Evolutionary conservation across 805 yeast species (phyloP), one percentile per base, ranked within the genome.

Genomic region (Teunomyces tritomae): DNA sequence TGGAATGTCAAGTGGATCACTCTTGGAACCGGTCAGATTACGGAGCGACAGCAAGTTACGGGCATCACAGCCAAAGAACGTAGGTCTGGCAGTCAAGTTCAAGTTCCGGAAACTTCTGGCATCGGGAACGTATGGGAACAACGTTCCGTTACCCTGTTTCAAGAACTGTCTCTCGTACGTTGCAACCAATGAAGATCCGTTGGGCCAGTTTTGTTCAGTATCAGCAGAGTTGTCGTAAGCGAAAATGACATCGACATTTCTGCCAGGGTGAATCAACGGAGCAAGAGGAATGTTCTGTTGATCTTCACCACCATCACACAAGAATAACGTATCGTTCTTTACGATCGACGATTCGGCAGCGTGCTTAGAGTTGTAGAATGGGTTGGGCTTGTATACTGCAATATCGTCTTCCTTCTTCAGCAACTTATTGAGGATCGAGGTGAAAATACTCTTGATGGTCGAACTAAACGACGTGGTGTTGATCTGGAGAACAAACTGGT

Each of bases 231-330:
- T 83, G 59, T 85, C 85, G 58, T 65, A 81, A 0, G 91, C 85
- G 53, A 87, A 73, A 6, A 87, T 68, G 10, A 82, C 71, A 60
- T 87, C 94, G 29, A 85, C 69, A 10, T 74, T 65, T 61, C 90
- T 72, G 39, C 78, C 77, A 5, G 80, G 79, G 54, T 84, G 85
- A 26, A 85, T 57, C 44, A 87, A 71, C 2, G 92, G 88, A 28
- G 76, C 68, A 33, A 84, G 63, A 0, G 95, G 94, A 13, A 87
- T 72, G 57, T 85, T 85, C 63, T 85, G 89, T 7, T 74, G 47
- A 61, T 87, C 92, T 62, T 84, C 89, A 28, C 94, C 95, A 37
- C 95, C 95, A 60, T 87, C 95, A 28, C 80, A 89, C 49, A 87
- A 70, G 57, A 70, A 77, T 37, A 86, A 68, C 20, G 73, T 63